phyloP scores from a whole-genome alignment of 768 basidiomycete species.

The Hydnomerulius pinastri region DNA sequence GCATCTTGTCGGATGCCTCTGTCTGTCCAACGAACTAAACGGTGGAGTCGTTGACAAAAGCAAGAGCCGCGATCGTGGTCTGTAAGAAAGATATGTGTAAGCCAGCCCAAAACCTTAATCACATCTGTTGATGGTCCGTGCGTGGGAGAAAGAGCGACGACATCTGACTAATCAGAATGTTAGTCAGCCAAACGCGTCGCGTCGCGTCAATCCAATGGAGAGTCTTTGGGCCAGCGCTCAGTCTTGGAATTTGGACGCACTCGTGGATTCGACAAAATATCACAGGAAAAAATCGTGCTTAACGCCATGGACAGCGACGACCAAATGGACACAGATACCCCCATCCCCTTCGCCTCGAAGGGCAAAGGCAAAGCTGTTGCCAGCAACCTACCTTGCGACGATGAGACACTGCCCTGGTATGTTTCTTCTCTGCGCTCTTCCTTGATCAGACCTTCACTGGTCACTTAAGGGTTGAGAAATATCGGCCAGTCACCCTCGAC shows the following conservation, averaged over 20 bases:
- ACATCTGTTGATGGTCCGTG: conserved; percentile 48
- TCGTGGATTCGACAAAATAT: too few species aligned
- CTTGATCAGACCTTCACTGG: not conserved
- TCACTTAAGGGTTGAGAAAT: conserved; percentile 89
- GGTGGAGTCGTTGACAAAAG: conserved; percentile 95
- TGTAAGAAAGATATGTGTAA: conserved; percentile 16
- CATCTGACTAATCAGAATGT: conserved; percentile 18
- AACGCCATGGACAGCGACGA: conserved; percentile 58
- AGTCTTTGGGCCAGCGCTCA: too few species aligned
- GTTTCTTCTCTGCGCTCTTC: conserved; percentile 19
- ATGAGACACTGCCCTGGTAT: conserved; percentile 86
- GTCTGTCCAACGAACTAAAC: conserved; percentile 89
- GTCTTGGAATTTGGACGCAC: too few species aligned
- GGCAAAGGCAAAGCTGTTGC: conserved; percentile 71
- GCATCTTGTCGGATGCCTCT: conserved; percentile 79
- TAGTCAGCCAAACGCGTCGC: conserved; percentile 20
- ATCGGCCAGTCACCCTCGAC: conserved; percentile 85
- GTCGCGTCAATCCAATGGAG: conserved; percentile 20
- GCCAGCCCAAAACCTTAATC: conserved; percentile 28
- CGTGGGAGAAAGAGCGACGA: conserved; percentile 24
- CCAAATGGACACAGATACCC: conserved; percentile 47
- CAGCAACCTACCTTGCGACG: conserved; percentile 40
- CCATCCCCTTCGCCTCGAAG: conserved; percentile 41
- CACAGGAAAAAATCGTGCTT: conserved; percentile 3
- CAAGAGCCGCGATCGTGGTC: conserved; percentile 48